Evolutionary conservation across 768 basidiomycete genomes (phyloP), one percentile per base, ranked within the genome.

Genomic region (Xerocomellus amylosporus): DNA sequence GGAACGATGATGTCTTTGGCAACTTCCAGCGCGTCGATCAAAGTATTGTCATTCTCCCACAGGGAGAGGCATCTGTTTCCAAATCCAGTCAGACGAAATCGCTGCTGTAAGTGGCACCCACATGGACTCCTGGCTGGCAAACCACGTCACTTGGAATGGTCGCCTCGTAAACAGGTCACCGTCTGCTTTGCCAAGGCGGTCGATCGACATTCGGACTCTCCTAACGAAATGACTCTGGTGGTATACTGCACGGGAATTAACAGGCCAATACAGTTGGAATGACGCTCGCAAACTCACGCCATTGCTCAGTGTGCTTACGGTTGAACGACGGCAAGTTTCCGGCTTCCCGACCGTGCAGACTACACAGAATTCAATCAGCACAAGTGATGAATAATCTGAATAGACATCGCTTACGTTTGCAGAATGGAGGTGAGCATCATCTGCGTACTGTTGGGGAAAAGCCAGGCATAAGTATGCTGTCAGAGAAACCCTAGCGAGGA

Each of bases 101-200:
- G 3, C 3, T 46, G 30, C 26, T 17, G 6, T 24, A 17, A 6
- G 30, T 44, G 26, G 24, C 8, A 70, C 82, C 38, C 62, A 86
- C 86, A 83, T 80, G 0, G 80, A 76, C 7, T 87, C 74, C 59
- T 87, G 87, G 55, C 81, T 84, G 31, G 81, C 74, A 58, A 87
- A 87, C 88, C 88, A 90, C 42, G 78, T 77, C 50, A 83, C 79
- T 60, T 86, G 81, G 68, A 81, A 89, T 1, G 88, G 88, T 0
- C 87, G 80, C 26, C 87, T 76, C 19, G 83, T 80, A 30, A 90
- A 73, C 61, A 83, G 71, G 55, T 85, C 75, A 0, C 78, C 82
- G 34, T 80, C 75, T 4, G 73, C 69, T 34, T 78, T 74, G n/a
- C 74, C 74, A 15, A 85, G 68, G 48, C 80, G 77, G 45, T 78